Evolutionary conservation across 1,139 yeast genomes (phyloP).

Genomic region (Barnettozyma hawaiiensis): DNA sequence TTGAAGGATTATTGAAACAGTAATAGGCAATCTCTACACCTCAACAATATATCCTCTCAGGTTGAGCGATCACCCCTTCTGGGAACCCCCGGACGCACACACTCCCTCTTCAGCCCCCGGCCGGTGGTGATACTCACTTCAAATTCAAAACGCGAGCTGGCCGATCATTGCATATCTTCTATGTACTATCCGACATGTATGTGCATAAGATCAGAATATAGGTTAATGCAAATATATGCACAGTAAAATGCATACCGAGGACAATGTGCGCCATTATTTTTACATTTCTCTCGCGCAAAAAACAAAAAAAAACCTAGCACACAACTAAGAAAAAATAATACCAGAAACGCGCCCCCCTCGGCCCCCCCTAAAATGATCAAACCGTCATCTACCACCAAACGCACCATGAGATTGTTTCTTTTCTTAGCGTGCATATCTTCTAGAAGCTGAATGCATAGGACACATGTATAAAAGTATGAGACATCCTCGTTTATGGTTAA

Average conservation of each 20-base stretch:
- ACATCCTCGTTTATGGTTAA: neutral
- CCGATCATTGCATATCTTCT: neutral
- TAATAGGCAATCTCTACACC: too few relatives aligned
- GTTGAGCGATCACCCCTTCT: too few relatives aligned
- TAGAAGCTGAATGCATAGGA: neutral
- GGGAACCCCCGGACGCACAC: too few relatives aligned
- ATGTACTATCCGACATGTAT: too few relatives aligned
- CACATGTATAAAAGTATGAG: slow-evolving; percentile 1
- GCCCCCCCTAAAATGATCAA: neutral
- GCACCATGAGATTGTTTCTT: neutral
- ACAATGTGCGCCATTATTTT: neutral
- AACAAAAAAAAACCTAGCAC: neutral
- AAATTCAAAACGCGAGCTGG: neutral
- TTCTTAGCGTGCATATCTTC: neutral
- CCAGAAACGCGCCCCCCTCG: too few relatives aligned
- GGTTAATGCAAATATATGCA: neutral
- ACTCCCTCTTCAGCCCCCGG: too few relatives aligned
- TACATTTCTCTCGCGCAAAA: neutral
- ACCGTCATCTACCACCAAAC: neutral
- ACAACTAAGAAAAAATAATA: too few relatives aligned
- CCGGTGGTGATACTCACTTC: too few relatives aligned
- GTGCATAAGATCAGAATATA: neutral
- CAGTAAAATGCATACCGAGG: neutral
- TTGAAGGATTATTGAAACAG: too few relatives aligned
- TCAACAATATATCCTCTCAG: too few relatives aligned